Evolutionary conservation across 306 rosid species (phyloP).

Genomic region (Lathyrus aphaca): DNA sequence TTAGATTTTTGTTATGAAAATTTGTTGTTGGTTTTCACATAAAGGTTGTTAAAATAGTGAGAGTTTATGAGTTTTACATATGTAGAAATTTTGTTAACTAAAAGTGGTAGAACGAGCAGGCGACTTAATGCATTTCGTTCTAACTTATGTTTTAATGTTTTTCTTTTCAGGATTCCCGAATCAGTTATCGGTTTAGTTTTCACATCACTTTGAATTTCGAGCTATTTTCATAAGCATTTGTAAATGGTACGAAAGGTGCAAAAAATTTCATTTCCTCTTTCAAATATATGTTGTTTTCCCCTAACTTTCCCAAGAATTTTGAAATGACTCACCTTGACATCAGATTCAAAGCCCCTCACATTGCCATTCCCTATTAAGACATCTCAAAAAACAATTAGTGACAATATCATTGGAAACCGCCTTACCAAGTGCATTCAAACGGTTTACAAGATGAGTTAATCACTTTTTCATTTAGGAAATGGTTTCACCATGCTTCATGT

Average conservation of each 20-base stretch:
- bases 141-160: conserved; percentile 2
- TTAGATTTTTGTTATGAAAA: neutral
- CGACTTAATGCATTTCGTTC: conserved; percentile 9
- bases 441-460: too few relatives aligned
- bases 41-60: conserved; percentile 14
- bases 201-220: conserved; percentile 90
- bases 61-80: conserved; percentile 15
- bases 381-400: too few relatives aligned
- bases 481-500: too few relatives aligned
- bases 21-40: conserved; percentile 15
- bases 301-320: too few relatives aligned
- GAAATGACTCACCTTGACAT: too few relatives aligned
- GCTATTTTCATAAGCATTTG: conserved; percentile 88
- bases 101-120: conserved; percentile 17
- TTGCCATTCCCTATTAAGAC: too few relatives aligned
- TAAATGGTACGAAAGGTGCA: conserved; percentile 67
- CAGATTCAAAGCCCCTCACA: too few relatives aligned
- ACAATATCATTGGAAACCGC: too few relatives aligned
- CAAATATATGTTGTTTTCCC: conserved; percentile 14
- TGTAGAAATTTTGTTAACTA: neutral
- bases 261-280: neutral
- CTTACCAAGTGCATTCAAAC: too few relatives aligned
- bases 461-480: too few relatives aligned
- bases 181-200: conserved; percentile 85
- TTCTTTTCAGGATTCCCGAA: conserved; percentile 83